A percentile compares a stretch with the other conserved stretches of the same genome.
Evolutionary conservation across 805 yeast species (phyloP).

Genomic region (Torulaspora delbrueckii): DNA sequence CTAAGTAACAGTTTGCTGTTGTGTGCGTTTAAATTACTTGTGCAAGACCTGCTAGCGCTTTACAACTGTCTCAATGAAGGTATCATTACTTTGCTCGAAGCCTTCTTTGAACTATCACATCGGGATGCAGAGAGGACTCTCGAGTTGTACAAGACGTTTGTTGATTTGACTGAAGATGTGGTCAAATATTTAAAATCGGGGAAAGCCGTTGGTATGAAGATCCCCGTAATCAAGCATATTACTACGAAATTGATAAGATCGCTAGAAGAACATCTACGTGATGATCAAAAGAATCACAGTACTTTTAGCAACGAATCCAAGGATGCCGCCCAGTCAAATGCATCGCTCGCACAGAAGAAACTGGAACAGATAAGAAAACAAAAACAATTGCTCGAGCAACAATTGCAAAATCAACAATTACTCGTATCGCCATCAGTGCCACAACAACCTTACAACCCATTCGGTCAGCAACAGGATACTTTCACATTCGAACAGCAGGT

Average conservation of each 20-base stretch:
- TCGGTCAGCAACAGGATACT: conserved; percentile 18
- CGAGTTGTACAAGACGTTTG: conserved; percentile 77
- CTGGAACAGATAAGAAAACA: conserved; percentile 35
- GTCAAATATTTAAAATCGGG: conserved; percentile 85
- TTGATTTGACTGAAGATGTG: conserved; percentile 78
- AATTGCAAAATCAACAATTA: conserved; percentile 30
- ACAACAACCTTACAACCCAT: conserved; percentile 34
- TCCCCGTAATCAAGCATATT: conserved; percentile 95
- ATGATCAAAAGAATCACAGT: conserved; percentile 55
- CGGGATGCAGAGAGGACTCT: conserved; percentile 83
- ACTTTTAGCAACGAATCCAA: conserved; percentile 14
- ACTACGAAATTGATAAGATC: conserved; percentile 88
- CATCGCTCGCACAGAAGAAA: conserved; percentile 33
- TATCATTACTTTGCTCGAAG: conserved; percentile 86
- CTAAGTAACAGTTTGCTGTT: conserved; percentile 78
- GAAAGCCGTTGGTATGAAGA: conserved; percentile 83
- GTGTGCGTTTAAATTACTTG: conserved; percentile 80
- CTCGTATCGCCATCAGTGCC: conserved; percentile 28
- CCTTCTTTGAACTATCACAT: conserved; percentile 88
- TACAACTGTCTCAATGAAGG: conserved; percentile 94
- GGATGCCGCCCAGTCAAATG: conserved; percentile 14
- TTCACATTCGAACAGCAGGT: conserved; percentile 17
- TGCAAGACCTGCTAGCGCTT: conserved; percentile 79
- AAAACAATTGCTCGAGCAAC: conserved; percentile 31
- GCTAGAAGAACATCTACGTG: conserved; percentile 82